Evolutionary conservation across 371 early-diverging fungal genomes (phyloP), one percentile per base, ranked within the genome.

Genomic region (Mucor irregularis): DNA sequence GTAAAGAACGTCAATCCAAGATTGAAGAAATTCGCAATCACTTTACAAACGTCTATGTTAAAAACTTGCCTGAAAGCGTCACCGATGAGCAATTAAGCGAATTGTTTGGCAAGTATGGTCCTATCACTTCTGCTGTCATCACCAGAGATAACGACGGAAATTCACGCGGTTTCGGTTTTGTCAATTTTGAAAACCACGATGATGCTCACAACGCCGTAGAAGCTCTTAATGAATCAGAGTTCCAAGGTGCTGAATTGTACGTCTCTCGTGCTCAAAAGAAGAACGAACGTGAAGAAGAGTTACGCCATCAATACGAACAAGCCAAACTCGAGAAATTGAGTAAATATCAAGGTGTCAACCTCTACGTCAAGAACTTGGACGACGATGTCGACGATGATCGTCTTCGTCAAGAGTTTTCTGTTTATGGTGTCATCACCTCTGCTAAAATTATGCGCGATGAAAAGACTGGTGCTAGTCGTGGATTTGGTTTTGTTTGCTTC

Each of bases 231-330:
- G 93, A 88, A 57, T 86, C 83, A 61, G 90, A 90, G 38, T 66
- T 80, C 59, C 66, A 82, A 33, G 93, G 89, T 35, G 89, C 94
- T 76, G 79, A 78, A 50, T 76, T 98, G 45, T 96, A 89, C 62
- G 95, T 97, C 30, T 84, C 89, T 53, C 90, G 94, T 56, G 97
- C 97, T 46, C 96, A 97, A 78, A 94, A 90, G 88, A 97, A 94
- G 82, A 68, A 69, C 47, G 97, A 98, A 75, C 88, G 98, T 63
- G 90, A 89, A 55, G 93, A 92, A 71, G 94, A 95, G 65, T 80
- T 95, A 37, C 79, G 92, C 56, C 72, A 73, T 38, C 91, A 92
- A 71, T 93, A 89, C 71, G 94, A 95, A 68, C 81, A 83, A 65
- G 78, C 86, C 47, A 84, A 90, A 56, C 76, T 86, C 57, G 95